Percentiles rank a stretch among this genome's conserved stretches.
Conservation (phyloP, 306 rosid species). For the Ormosia emarginata region DNA sequence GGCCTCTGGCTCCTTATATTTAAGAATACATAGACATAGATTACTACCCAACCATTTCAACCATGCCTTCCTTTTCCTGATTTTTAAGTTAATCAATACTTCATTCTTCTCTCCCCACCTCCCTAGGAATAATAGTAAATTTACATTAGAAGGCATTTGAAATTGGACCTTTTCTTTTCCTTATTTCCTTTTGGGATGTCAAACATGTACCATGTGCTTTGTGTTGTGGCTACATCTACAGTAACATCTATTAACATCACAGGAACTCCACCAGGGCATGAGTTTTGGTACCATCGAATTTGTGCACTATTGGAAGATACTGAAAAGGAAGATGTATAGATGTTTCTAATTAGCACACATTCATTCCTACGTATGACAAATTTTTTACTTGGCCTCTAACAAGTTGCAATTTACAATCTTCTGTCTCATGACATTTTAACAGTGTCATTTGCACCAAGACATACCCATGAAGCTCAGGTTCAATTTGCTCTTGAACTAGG, state of each 20-base stretch:
- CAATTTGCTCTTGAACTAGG: conserved; percentile 97
- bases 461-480: conserved; percentile 89
- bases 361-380: not conserved
- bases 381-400: not conserved
- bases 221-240: no score
- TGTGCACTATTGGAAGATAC: no score
- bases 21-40: not conserved
- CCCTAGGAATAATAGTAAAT: not conserved
- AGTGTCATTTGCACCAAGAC: conserved; percentile 92
- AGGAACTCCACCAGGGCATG: no score
- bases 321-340: no score
- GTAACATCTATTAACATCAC: no score
- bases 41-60: not conserved
- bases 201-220: not conserved
- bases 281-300: no score
- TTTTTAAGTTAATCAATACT: not conserved
- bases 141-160: not conserved
- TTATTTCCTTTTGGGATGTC: no score
- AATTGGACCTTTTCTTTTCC: not conserved
- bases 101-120: not conserved
- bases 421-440: conserved; percentile 71
- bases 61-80: not conserved
- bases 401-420: conserved; percentile 31
- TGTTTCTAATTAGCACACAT: not conserved
- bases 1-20: not conserved